A percentile compares a stretch with the other conserved stretches of the same genome.
These are phyloP conservation scores for Candida mattraensis DNA, from an alignment of 805 yeast genomes.

Conservation along the genomic window DNA sequence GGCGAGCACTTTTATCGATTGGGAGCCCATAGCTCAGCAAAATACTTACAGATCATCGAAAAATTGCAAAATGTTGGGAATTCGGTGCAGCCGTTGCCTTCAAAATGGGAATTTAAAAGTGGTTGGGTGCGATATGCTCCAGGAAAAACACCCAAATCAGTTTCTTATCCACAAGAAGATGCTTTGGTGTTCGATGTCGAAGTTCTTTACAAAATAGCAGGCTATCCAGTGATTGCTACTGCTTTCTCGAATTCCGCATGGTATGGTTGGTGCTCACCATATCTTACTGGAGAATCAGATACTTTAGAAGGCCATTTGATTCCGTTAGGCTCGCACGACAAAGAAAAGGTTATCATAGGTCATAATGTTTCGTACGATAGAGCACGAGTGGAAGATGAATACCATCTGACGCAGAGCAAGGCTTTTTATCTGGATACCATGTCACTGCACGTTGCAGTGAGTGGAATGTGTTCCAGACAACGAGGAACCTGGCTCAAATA, in stretches of 20 bases:
- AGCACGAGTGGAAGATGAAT: conserved; percentile 83
- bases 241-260: conserved; percentile 78
- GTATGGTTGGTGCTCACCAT: conserved; percentile 96
- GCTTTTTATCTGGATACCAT: conserved; percentile 87
- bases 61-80: conserved; percentile 39
- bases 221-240: conserved; percentile 76
- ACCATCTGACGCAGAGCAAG: conserved; percentile 60
- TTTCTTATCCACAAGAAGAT: conserved; percentile 69
- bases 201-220: conserved; percentile 70
- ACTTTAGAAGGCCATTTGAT: conserved; percentile 59
- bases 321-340: conserved; percentile 59
- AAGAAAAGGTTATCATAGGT: conserved; percentile 71
- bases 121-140: conserved; percentile 83
- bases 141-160: conserved; percentile 53
- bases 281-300: conserved; percentile 54
- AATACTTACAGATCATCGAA: conserved; percentile 55
- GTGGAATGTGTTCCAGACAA: conserved; percentile 93
- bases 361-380: conserved; percentile 92
- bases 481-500: conserved; percentile 73
- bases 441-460: conserved; percentile 86
- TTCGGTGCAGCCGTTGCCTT: conserved; percentile 41
- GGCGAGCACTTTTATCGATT: conserved; percentile 84
- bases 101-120: conserved; percentile 53
- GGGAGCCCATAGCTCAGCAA: conserved; percentile 58
- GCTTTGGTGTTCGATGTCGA: conserved; percentile 88